A percentile compares a stretch with the other conserved stretches of the same genome.
Evolutionary conservation across 1,284 basidiomycete species (phyloP).

Genomic region (Malassezia yamatoensis): DNA sequence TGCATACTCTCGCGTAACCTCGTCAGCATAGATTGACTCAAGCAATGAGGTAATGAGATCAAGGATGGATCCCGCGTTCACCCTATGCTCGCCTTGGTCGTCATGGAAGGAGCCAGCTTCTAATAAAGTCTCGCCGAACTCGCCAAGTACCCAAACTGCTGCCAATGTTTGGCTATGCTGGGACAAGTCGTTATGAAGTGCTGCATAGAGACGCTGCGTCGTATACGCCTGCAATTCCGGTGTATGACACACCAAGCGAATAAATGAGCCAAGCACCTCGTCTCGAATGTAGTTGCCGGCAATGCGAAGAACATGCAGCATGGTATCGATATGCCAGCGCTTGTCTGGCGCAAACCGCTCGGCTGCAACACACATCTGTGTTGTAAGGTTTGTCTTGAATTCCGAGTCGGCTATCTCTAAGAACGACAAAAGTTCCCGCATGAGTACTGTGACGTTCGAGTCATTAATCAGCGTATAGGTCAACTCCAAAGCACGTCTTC

Average conservation of each 20-base stretch:
- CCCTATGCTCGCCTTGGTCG: slow-evolving; percentile 63
- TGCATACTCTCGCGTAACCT: slow-evolving; percentile 81
- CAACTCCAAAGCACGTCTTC: slow-evolving; percentile 86
- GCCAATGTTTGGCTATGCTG: slow-evolving; percentile 90
- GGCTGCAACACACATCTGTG: slow-evolving; percentile 89
- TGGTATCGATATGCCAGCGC: slow-evolving; percentile 98
- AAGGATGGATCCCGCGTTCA: slow-evolving; percentile 69
- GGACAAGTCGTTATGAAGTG: slow-evolving; percentile 81
- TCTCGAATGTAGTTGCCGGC: slow-evolving; percentile 98
- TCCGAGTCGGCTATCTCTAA: slow-evolving; percentile 97
- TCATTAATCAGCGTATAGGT: slow-evolving; percentile 97
- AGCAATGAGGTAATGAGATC: slow-evolving; percentile 78
- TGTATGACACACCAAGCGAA: slow-evolving; percentile 90
- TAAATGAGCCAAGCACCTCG: slow-evolving; percentile 87
- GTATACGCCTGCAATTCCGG: slow-evolving; percentile 95
- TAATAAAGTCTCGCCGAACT: slow-evolving; percentile 83
- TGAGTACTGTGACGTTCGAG: slow-evolving; percentile 80
- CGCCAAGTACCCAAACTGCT: slow-evolving; percentile 90
- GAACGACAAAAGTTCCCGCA: slow-evolving; percentile 85
- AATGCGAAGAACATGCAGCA: slow-evolving; percentile 79
- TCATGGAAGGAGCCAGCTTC: slow-evolving; percentile 61
- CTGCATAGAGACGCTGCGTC: slow-evolving; percentile 77
- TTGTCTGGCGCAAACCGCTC: slow-evolving; percentile 95
- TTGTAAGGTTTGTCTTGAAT: slow-evolving; percentile 95
- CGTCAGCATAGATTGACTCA: slow-evolving; percentile 87